phyloP scores from a whole-genome alignment of 2,329 filamentous ascomycete species.

The Helotiales sp. region DNA sequence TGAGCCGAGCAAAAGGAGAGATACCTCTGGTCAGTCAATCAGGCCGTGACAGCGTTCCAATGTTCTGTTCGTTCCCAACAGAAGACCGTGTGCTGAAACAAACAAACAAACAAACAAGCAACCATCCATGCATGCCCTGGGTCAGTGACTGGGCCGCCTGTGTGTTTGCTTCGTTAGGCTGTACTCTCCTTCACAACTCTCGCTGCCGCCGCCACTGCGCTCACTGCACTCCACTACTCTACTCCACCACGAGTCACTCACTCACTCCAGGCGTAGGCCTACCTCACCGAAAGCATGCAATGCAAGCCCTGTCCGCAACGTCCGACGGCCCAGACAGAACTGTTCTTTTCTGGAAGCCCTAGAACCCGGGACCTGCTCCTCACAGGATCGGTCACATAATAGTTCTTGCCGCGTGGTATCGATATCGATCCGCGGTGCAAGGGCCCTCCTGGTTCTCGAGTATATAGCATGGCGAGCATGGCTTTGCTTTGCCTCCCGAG shows the following conservation, averaged over 20 bases:
- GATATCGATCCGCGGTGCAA: conserved; percentile 7
- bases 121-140: not conserved
- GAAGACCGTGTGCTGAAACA: not conserved
- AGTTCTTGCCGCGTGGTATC: not conserved
- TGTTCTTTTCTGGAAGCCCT: conserved; percentile 4
- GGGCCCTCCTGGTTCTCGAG: not conserved
- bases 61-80: conserved; percentile 6
- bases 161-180: not conserved
- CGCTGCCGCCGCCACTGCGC: not conserved
- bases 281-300: not conserved
- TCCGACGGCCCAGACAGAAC: not conserved
- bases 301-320: not conserved
- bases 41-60: not conserved
- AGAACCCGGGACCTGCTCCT: not conserved
- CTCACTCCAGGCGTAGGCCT: not conserved
- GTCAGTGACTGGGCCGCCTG: not conserved
- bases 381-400: not conserved
- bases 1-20: not conserved
- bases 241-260: not conserved
- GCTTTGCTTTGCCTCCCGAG: too few species aligned
- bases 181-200: not conserved
- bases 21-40: too few species aligned
- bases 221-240: not conserved
- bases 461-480: too few species aligned
- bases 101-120: not conserved